Conservation (phyloP, 805 yeast genomes). For the Yarrowia keelungensis region DNA sequence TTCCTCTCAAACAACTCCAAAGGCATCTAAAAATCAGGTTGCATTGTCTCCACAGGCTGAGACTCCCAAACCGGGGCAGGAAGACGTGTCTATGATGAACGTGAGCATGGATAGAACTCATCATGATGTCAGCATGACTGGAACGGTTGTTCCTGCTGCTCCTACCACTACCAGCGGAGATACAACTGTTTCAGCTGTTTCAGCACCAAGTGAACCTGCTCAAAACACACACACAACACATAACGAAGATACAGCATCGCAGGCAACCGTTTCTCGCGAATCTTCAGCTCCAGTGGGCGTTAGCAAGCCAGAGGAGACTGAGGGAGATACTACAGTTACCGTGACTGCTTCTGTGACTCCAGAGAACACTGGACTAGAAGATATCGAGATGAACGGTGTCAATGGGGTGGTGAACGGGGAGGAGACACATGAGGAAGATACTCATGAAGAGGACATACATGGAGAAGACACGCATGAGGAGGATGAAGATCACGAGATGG, state of each 20-base stretch:
- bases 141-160: background rate
- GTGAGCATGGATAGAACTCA: slow-evolving; percentile 10
- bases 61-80: background rate
- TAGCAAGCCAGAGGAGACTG: background rate
- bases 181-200: background rate
- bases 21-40: background rate
- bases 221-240: background rate
- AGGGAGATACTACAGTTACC: slow-evolving; percentile 12
- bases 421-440: background rate
- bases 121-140: slow-evolving; percentile 8
- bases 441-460: background rate
- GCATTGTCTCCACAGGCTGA: background rate
- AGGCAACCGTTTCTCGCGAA: slow-evolving; percentile 11
- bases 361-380: background rate
- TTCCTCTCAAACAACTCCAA: background rate
- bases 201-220: background rate
- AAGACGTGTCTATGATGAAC: slow-evolving; percentile 17
- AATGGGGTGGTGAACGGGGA: background rate
- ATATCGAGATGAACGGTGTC: background rate
- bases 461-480: background rate
- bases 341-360: slow-evolving; percentile 17
- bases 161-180: no score
- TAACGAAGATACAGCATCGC: background rate
- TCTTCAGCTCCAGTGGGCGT: background rate
- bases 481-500: slow-evolving; percentile 9